Conservation (phyloP, 2,329 filamentous ascomycete genomes). For the Epichloe typhina region DNA sequence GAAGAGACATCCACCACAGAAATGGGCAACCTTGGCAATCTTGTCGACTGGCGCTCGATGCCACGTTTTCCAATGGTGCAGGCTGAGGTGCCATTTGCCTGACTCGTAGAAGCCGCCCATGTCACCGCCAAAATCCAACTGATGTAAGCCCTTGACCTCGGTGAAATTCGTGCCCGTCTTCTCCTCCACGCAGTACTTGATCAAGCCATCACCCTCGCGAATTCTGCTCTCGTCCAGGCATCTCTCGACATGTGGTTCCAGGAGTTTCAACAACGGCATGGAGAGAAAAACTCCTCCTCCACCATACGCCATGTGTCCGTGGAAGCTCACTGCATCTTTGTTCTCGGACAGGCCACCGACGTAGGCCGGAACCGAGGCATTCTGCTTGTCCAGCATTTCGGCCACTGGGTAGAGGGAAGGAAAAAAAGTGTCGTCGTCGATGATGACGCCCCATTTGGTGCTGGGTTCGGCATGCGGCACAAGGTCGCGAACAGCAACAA, state of each 20-base stretch:
- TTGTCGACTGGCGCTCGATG: constrained; percentile 28
- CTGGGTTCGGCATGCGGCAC: constrained; percentile 26
- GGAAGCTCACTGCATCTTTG: constrained; percentile 33
- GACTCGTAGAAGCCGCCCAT: constrained; percentile 47
- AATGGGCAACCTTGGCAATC: constrained; percentile 8
- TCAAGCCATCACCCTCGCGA: constrained; percentile 38
- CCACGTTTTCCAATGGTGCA: constrained; percentile 54
- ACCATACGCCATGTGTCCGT: constrained; percentile 47
- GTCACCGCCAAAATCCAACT: constrained; percentile 43
- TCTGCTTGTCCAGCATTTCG: constrained; percentile 31
- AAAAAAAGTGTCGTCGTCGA: constrained; percentile 54
- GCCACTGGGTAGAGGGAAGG: constrained; percentile 37
- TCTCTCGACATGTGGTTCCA: constrained; percentile 32
- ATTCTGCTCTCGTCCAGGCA: constrained; percentile 32
- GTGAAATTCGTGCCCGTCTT: constrained; percentile 42
- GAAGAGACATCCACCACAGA: constrained; percentile 48
- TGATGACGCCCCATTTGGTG: constrained; percentile 41
- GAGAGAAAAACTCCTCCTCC: constrained; percentile 48
- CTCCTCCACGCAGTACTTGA: constrained; percentile 42
- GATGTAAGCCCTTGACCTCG: constrained; percentile 39
- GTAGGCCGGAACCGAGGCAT: constrained; percentile 36
- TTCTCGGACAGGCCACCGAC: constrained; percentile 46
- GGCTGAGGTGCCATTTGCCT: constrained; percentile 37
- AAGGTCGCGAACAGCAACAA: constrained; percentile 39
- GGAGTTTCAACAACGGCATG: constrained; percentile 32